Percentiles rank a stretch among this genome's conserved stretches.
These are phyloP conservation scores for Cinnamomum micranthum DNA, from an alignment of 164 flowering plant species.

Conservation along the genomic window DNA sequence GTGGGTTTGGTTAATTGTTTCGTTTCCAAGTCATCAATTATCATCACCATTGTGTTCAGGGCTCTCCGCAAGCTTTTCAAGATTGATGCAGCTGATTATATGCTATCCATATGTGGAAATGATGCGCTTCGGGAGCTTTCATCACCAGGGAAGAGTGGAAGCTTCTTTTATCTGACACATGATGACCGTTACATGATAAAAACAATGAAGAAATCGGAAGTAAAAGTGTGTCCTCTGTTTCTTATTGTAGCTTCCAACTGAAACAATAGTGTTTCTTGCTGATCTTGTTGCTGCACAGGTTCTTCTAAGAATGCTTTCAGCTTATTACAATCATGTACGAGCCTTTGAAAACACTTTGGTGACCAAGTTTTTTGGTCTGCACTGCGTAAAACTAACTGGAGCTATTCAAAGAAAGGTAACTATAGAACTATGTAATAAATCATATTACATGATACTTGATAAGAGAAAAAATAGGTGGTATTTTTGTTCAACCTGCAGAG, in stretches of 20 bases:
- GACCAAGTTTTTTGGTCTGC: conserved; percentile 82
- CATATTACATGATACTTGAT: too few relatives aligned
- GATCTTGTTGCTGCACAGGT: conserved; percentile 39
- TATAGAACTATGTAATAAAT: too few relatives aligned
- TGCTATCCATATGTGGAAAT: conserved; percentile 90
- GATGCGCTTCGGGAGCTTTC: conserved; percentile 95
- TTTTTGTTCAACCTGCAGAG: neutral
- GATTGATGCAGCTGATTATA: conserved; percentile 93
- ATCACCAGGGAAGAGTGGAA: conserved; percentile 96
- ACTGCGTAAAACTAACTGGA: conserved; percentile 82
- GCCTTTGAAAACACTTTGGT: conserved; percentile 77
- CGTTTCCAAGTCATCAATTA: neutral
- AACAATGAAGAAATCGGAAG: conserved; percentile 86
- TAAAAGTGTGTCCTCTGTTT: conserved; percentile 42
- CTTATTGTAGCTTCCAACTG: neutral
- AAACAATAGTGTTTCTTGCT: neutral
- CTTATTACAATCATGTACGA: conserved; percentile 80
- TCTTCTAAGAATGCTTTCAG: conserved; percentile 78
- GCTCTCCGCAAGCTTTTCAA: conserved; percentile 83
- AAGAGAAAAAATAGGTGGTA: too few relatives aligned
- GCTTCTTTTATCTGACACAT: conserved; percentile 80
- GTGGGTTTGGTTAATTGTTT: neutral
- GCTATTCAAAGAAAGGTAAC: conserved; percentile 73
- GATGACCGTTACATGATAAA: conserved; percentile 92
- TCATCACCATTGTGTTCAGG: conserved; percentile 35